Evolutionary conservation across 2,329 filamentous ascomycete genomes (phyloP).

Genomic region (Xylaria sp.): DNA sequence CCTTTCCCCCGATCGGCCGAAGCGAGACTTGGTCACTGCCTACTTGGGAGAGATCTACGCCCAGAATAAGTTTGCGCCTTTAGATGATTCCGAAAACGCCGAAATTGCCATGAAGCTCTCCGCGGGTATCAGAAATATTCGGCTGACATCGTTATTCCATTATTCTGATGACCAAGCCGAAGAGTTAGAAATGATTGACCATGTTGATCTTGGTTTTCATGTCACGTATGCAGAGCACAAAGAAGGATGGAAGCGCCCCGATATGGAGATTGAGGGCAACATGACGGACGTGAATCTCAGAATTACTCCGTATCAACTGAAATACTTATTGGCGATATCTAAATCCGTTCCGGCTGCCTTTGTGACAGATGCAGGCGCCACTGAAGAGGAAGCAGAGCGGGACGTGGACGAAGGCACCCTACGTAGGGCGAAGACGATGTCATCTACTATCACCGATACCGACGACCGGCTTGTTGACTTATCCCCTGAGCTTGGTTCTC

Average conservation of each 20-base stretch:
- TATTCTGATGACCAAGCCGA: slow-evolving; percentile 79
- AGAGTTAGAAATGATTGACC: slow-evolving; percentile 95
- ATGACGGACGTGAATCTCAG: slow-evolving; percentile 95
- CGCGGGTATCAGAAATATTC: slow-evolving; percentile 90
- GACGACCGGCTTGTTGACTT: slow-evolving; percentile 64
- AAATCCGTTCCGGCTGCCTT: slow-evolving; percentile 90
- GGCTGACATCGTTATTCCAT: slow-evolving; percentile 88
- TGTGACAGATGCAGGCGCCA: slow-evolving; percentile 75
- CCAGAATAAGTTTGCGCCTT: slow-evolving; percentile 87
- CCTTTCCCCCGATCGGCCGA: slow-evolving; percentile 74
- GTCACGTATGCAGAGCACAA: slow-evolving; percentile 92
- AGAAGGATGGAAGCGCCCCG: slow-evolving; percentile 79
- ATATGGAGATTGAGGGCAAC: slow-evolving; percentile 88
- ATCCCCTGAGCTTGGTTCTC: slow-evolving; percentile 75
- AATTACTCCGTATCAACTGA: slow-evolving; percentile 90
- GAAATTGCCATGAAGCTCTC: slow-evolving; percentile 89
- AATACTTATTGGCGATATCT: slow-evolving; percentile 87
- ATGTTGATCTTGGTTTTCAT: slow-evolving; percentile 93
- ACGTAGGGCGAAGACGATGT: slow-evolving; percentile 60
- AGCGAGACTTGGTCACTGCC: slow-evolving; percentile 86
- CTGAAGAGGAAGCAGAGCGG: slow-evolving; percentile 77
- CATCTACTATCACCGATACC: slow-evolving; percentile 52
- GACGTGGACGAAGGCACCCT: slow-evolving; percentile 72
- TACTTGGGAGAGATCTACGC: slow-evolving; percentile 98
- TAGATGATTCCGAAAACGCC: slow-evolving; percentile 79